phyloP scores from a whole-genome alignment of 768 basidiomycete species.

The Russula vinacea region DNA sequence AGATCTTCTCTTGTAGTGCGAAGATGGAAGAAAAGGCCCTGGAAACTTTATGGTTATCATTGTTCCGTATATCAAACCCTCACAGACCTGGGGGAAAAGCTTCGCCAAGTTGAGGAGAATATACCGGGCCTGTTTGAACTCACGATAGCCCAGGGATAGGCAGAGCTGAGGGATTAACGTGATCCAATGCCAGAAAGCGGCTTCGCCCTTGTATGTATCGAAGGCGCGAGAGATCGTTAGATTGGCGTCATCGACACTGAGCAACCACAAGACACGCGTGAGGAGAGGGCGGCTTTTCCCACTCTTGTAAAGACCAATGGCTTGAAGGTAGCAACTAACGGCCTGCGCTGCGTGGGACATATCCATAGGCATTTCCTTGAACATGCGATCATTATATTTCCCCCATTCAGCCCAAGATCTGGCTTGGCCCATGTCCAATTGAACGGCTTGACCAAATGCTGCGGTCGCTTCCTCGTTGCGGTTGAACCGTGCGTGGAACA shows the following conservation, averaged over 20 bases:
- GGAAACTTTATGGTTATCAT: conserved; percentile 5
- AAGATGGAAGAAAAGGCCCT: conserved; percentile 95
- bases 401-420: conserved; percentile 99
- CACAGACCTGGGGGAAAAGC: conserved; percentile 78
- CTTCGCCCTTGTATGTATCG: conserved; percentile 93
- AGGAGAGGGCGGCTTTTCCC: conserved; percentile 90
- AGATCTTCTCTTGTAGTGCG: conserved; percentile 82
- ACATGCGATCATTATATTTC: conserved; percentile 86
- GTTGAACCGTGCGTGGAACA: conserved; percentile 90
- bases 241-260: conserved; percentile 82
- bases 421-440: conserved; percentile 90
- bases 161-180: conserved; percentile 93
- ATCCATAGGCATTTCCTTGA: conserved; percentile 78
- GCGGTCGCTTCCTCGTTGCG: conserved; percentile 86
- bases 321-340: conserved; percentile 96
- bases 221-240: conserved; percentile 77
- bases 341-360: conserved; percentile 80
- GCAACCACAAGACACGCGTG: conserved; percentile 90
- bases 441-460: conserved; percentile 93
- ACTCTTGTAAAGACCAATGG: conserved; percentile 91
- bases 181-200: conserved; percentile 99
- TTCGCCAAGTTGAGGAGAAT: conserved; percentile 88
- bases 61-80: background rate
- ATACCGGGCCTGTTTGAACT: conserved; percentile 88
- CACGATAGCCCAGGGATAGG: conserved; percentile 82